Conservation (phyloP, 2,329 filamentous ascomycete species). For the Whalleya microplaca region DNA sequence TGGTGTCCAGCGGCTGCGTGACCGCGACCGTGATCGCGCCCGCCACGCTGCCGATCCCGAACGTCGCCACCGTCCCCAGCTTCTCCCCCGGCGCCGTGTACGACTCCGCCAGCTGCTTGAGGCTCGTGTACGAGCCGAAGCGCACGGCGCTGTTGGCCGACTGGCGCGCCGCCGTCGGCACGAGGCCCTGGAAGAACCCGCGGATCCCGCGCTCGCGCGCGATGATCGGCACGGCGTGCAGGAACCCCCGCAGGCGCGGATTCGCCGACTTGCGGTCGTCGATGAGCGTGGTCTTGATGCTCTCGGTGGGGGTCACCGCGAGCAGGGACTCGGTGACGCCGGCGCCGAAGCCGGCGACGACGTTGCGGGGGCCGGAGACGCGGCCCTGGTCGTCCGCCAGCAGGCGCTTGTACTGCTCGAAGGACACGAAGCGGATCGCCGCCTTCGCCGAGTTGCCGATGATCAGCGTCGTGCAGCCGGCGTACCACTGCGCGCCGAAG, state of each 20-base stretch:
- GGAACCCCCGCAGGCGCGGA: conserved; percentile 87
- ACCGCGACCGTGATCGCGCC: conserved; percentile 88
- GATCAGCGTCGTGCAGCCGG: conserved; percentile 94
- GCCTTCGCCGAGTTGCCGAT: conserved; percentile 97
- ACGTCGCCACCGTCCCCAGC: conserved; percentile 83
- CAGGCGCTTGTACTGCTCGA: conserved; percentile 88
- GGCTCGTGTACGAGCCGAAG: conserved; percentile 87
- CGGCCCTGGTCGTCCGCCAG: conserved; percentile 84
- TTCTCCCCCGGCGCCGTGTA: conserved; percentile 96
- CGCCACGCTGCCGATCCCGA: conserved; percentile 85
- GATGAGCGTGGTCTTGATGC: conserved; percentile 98
- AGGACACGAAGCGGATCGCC: conserved; percentile 92
- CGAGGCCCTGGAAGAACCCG: conserved; percentile 96
- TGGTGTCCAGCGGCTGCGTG: conserved; percentile 79
- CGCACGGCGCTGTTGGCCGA: conserved; percentile 91
- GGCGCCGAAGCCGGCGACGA: conserved; percentile 91
- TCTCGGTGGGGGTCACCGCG: conserved; percentile 95
- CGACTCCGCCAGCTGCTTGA: conserved; percentile 88
- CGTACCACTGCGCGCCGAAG: conserved; percentile 95
- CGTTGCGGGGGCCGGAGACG: conserved; percentile 86
- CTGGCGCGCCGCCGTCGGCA: conserved; percentile 92
- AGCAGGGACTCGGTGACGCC: conserved; percentile 92
- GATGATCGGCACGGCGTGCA: conserved; percentile 88
- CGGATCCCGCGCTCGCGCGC: conserved; percentile 83
- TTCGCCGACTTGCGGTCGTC: conserved; percentile 88